Conservation (phyloP, 176 grass and related monocot genomes). For the Lolium perenne region DNA sequence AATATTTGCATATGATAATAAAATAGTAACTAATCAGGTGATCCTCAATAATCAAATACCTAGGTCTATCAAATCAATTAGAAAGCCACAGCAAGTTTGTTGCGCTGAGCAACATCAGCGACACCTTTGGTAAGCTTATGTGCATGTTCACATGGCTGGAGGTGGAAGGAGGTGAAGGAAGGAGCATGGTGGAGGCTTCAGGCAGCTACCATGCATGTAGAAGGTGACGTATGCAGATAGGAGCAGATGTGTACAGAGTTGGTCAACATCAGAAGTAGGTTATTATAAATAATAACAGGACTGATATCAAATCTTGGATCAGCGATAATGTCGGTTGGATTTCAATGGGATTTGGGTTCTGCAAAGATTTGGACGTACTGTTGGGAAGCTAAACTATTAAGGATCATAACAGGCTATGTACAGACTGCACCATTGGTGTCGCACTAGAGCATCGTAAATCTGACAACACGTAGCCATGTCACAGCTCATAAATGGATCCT, state of each 20-base stretch:
- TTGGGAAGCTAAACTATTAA: neutral
- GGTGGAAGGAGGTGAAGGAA: neutral
- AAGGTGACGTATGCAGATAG: neutral
- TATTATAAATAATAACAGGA: neutral
- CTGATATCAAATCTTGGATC: slow-evolving; percentile 3
- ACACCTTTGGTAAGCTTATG: neutral
- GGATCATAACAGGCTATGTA: neutral
- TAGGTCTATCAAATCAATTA: neutral
- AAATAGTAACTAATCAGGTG: neutral
- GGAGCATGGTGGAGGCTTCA: neutral
- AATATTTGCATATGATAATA: neutral
- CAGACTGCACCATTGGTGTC: neutral
- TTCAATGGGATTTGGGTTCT: neutral
- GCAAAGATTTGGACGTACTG: neutral
- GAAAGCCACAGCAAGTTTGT: neutral
- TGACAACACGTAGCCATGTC: neutral
- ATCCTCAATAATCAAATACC: neutral
- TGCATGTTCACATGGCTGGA: neutral
- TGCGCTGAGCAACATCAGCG: neutral
- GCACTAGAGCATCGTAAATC: neutral
- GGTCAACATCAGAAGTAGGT: neutral
- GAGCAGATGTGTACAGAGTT: neutral
- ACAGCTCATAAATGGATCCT: neutral
- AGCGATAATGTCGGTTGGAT: neutral
- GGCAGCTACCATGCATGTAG: neutral